phyloP scores from a whole-genome alignment of 352 stramenopile species.

The Globisporangium apiculatum region DNA sequence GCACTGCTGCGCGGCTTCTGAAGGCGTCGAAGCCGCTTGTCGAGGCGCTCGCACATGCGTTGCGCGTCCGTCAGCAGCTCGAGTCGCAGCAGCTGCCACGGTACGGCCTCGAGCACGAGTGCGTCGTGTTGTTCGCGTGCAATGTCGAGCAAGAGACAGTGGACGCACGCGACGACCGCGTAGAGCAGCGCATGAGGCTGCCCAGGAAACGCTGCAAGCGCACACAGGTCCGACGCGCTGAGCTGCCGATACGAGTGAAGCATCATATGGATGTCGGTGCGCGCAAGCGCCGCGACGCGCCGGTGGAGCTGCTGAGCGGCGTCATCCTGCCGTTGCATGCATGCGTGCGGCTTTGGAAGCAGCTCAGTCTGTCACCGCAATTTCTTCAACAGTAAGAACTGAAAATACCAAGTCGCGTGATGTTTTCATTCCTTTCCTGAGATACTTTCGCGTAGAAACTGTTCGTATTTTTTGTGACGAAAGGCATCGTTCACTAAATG shows the following conservation, averaged over 20 bases:
- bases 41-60: slow-evolving; percentile 28
- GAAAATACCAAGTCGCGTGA: too few species aligned
- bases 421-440: too few species aligned
- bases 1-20: slow-evolving; percentile 6
- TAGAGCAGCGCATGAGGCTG: slow-evolving; percentile 40
- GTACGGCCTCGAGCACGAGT: slow-evolving; percentile 17
- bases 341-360: neutral
- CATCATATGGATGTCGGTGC: slow-evolving; percentile 9
- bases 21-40: slow-evolving; percentile 31
- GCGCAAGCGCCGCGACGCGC: neutral
- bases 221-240: slow-evolving; percentile 31
- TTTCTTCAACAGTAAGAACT: too few species aligned
- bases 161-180: slow-evolving; percentile 22
- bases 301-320: neutral
- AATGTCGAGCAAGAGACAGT: slow-evolving; percentile 35
- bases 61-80: slow-evolving; percentile 29
- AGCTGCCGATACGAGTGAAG: slow-evolving; percentile 21
- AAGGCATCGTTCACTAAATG: too few species aligned
- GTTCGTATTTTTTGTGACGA: too few species aligned
- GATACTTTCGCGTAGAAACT: too few species aligned
- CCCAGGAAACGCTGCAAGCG: slow-evolving; percentile 27
- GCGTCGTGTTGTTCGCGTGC: slow-evolving; percentile 12
- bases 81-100: slow-evolving; percentile 49
- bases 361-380: too few species aligned
- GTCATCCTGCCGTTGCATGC: slow-evolving; percentile 1